Base-by-base conservation (phyloP, 2,329 filamentous ascomycete species). In the Xylariaceae sp. region DNA sequence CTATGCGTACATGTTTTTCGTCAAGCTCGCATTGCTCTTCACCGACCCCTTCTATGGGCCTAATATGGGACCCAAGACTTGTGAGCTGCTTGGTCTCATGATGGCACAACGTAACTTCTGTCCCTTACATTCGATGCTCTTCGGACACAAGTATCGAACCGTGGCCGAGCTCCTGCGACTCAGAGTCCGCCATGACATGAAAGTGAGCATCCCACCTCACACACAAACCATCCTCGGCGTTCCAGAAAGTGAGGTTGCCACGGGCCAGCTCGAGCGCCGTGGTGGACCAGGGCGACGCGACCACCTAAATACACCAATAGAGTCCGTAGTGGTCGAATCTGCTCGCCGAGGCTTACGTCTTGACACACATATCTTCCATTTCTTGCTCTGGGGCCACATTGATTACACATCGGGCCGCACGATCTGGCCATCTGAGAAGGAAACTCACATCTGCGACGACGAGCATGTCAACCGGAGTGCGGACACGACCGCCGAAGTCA, bases 11-110 rank as follows among this genome's bases (percentile, higher is more conserved):
- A 66, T 85, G 51, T 84, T 92, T 70, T 71, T 89, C 56, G 62
- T 88, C 54, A 91, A 92, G 69, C 76, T 94, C 14, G 76, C 82
- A 60, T 82, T 90, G 78, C 74, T 75, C 47, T 83, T 89, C 66
- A 81, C 78, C 49, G 77, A 88, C 55, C 85, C 87, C 0, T 63
- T 81, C 19, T 74, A 75, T 43, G 80, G 78, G 0, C 74, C 75
- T 14, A 74, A 75, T 43, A 68, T 71, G 2, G 22, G 22, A 27
- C 22, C 22, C 22, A 27, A 27, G 22, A 27, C 22, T 7, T 72
- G 72, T 39, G 71, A 71, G 30, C 68, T 86, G 44, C 68, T 80
- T 36, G 71, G 80, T 31, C 67, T 86, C 27, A 71, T 89, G 49
- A 66, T 89, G 39, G 81, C 79, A 12, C 82, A 87, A 58, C 73